phyloP scores from a whole-genome alignment of 2,329 filamentous ascomycete species.

The Pseudocercospora musae region DNA sequence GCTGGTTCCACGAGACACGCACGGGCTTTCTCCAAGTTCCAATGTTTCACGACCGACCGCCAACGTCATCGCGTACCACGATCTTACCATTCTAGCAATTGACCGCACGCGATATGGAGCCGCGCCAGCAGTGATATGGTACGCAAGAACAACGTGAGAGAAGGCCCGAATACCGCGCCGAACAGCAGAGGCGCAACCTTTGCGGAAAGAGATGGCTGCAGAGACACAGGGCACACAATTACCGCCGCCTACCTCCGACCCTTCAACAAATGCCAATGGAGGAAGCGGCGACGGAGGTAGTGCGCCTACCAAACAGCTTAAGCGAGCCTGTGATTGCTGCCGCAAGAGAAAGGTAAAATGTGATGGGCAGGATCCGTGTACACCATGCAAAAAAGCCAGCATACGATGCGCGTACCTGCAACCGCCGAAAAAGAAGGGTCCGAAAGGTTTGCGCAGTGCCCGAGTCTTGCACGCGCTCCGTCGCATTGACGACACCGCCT shows the following conservation, averaged over 20 bases:
- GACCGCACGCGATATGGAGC: neutral
- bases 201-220: slow-evolving; percentile 21
- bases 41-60: slow-evolving; percentile 7
- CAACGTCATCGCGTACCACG: slow-evolving; percentile 3
- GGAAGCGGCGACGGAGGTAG: slow-evolving; percentile 7
- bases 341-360: slow-evolving; percentile 37
- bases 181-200: slow-evolving; percentile 8
- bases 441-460: slow-evolving; percentile 36
- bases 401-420: slow-evolving; percentile 38
- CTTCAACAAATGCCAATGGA: neutral
- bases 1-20: neutral
- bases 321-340: slow-evolving; percentile 38
- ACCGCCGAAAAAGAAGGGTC: slow-evolving; percentile 38
- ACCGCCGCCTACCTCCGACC: slow-evolving; percentile 9
- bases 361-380: slow-evolving; percentile 35
- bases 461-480: slow-evolving; percentile 36
- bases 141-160: slow-evolving; percentile 11
- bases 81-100: slow-evolving; percentile 2
- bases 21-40: slow-evolving; percentile 1
- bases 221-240: slow-evolving; percentile 13
- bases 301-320: slow-evolving; percentile 24
- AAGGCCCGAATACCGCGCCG: slow-evolving; percentile 15
- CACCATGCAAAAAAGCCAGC: slow-evolving; percentile 35
- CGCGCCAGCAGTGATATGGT: slow-evolving; percentile 2
- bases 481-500: slow-evolving; percentile 33